Evolutionary conservation across 2,329 filamentous ascomycete species (phyloP).

Genomic region (Hymenoscyphus linearis): DNA sequence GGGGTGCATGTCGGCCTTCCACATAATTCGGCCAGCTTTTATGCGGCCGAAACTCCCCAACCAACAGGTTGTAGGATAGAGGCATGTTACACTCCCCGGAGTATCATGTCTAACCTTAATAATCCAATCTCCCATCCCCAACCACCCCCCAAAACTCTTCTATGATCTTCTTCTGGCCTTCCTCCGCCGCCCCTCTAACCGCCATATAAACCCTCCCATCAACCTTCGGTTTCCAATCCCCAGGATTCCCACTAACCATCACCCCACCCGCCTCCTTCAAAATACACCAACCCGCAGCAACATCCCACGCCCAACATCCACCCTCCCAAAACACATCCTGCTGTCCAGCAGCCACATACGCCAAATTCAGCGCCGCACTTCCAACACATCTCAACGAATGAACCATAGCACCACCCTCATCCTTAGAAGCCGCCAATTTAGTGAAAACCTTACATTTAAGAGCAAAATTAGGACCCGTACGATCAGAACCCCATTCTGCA

Average conservation of each 20-base stretch:
- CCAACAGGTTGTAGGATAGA: too few relatives aligned
- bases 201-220: slow-evolving; percentile 59
- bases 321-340: slow-evolving; percentile 78
- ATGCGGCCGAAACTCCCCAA: too few relatives aligned
- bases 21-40: too few relatives aligned
- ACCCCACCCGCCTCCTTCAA: slow-evolving; percentile 68
- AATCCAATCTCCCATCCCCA: slow-evolving; percentile 44
- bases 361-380: slow-evolving; percentile 70
- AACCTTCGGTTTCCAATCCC: slow-evolving; percentile 59
- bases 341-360: slow-evolving; percentile 64
- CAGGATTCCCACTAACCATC: slow-evolving; percentile 68
- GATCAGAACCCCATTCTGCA: slow-evolving; percentile 68
- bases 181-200: slow-evolving; percentile 51
- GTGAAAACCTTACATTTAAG: slow-evolving; percentile 63
- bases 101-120: not conserved
- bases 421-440: slow-evolving; percentile 51
- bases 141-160: slow-evolving; percentile 60
- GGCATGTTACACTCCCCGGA: too few relatives aligned
- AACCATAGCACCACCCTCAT: slow-evolving; percentile 68
- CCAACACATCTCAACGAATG: slow-evolving; percentile 68
- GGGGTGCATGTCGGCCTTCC: too few relatives aligned
- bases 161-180: slow-evolving; percentile 55
- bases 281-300: slow-evolving; percentile 76
- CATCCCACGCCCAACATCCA: slow-evolving; percentile 82
- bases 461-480: slow-evolving; percentile 65